phyloP scores from a whole-genome alignment of 345 rosid species.

The Lumnitzera littorea region DNA sequence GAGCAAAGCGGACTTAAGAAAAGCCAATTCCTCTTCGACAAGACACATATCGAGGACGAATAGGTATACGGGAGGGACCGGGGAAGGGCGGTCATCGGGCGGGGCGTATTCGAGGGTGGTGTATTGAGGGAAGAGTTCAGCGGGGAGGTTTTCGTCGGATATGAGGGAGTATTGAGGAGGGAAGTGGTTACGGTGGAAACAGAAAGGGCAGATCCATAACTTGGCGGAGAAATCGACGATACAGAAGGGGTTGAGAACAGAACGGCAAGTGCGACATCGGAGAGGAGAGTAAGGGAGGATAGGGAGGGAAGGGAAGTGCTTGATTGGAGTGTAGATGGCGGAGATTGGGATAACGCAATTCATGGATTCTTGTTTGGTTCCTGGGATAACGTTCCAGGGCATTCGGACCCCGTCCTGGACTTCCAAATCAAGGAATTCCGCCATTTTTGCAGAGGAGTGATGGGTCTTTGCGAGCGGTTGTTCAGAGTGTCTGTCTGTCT shows the following conservation, averaged over 20 bases:
- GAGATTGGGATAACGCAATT: conserved; percentile 78
- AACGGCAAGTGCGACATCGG: conserved; percentile 88
- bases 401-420: conserved; percentile 35
- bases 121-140: conserved; percentile 82
- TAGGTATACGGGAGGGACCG: conserved; percentile 58
- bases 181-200: conserved; percentile 85
- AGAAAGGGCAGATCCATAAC: conserved; percentile 92
- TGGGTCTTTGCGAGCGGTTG: no score
- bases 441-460: conserved; percentile 8
- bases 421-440: conserved; percentile 36
- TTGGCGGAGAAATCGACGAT: conserved; percentile 73
- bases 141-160: conserved; percentile 74
- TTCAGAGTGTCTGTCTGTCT: no score
- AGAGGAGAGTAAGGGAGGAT: conserved; percentile 79
- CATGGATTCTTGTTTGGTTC: conserved; percentile 52
- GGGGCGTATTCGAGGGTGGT: conserved; percentile 82
- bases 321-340: conserved; percentile 76
- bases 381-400: conserved; percentile 91
- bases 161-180: conserved; percentile 70
- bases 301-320: conserved; percentile 48
- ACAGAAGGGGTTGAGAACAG: conserved; percentile 74
- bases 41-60: conserved; percentile 83
- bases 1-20: conserved; percentile 68
- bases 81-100: conserved; percentile 24
- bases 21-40: conserved; percentile 76